Evolutionary conservation across 441 rosid species (phyloP).

Genomic region (Francoa sonchifolia): DNA sequence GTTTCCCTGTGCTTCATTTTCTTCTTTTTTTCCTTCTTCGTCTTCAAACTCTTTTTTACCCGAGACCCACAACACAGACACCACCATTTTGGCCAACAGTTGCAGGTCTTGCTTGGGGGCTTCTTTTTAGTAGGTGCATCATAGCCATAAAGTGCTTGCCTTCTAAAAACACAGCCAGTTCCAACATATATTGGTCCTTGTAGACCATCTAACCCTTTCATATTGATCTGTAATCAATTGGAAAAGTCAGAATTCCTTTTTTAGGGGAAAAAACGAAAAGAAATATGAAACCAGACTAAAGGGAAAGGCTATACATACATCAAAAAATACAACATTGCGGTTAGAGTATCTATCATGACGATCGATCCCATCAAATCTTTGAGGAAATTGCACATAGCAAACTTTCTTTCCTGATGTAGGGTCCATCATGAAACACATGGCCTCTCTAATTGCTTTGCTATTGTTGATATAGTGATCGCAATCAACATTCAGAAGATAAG

Average conservation of each 20-base stretch:
- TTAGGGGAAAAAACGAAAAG: not conserved
- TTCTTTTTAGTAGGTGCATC: conserved; percentile 82
- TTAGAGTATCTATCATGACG: conserved; percentile 81
- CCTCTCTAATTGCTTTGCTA: conserved; percentile 86
- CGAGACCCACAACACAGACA: conserved; percentile 43
- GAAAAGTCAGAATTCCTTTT: too few species aligned
- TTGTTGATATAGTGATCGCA: conserved; percentile 94
- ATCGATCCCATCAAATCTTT: conserved; percentile 91
- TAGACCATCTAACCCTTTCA: conserved; percentile 93
- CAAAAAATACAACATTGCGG: conserved; percentile 85
- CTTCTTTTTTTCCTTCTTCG: conserved; percentile 38
- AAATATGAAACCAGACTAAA: not conserved
- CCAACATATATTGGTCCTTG: conserved; percentile 98
- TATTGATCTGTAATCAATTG: conserved; percentile 85
- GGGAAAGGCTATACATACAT: conserved; percentile 34
- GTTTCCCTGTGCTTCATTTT: conserved; percentile 30
- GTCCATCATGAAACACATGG: conserved; percentile 98
- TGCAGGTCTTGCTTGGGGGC: conserved; percentile 68
- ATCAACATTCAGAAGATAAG: conserved; percentile 79
- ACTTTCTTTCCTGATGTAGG: conserved; percentile 76
- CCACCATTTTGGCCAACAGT: conserved; percentile 91
- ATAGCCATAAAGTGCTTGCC: conserved; percentile 83
- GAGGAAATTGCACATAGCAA: conserved; percentile 93
- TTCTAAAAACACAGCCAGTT: conserved; percentile 91
- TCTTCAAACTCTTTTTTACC: conserved; percentile 43